Evolutionary conservation across 2,329 filamentous ascomycete species (phyloP), one percentile per base, ranked within the genome.

Genomic region (Neofusicoccum sp.): DNA sequence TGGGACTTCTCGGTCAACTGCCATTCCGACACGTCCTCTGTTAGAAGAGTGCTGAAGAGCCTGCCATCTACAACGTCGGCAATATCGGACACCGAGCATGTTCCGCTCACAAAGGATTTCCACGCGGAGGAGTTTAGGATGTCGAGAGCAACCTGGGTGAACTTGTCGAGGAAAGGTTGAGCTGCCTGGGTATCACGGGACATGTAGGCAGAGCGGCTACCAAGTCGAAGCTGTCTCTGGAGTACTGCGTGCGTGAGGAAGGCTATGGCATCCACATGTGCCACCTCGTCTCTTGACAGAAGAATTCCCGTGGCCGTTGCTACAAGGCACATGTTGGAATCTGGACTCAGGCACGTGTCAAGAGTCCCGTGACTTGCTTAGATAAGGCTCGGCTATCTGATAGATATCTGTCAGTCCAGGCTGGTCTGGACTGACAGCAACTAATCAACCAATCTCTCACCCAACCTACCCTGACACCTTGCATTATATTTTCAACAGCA

Each of bases 61-160:
- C 83, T 76, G 6, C 84, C 84, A 69, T 87, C 84, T 12, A 86
- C 68, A 5, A 84, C 70, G 67, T 87, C 85, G 14, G 76, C 76
- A 5, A 85, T 67, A 66, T 86, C 58, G 34, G 16, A 36, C 1
- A 36, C 1, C 3, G 12, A 6, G 7, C 44, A 16, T 11, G 28
- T 38, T 30, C 53, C 28, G n/a, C 26, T 16, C 3, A 60, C 12
- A 45, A 60, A 60, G 2, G 14, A 11, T 20, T 53, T 8, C 58
- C 58, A 60, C 5, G n/a, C n/a, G 1, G 45, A 24, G 4, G 45
- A 53, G 3, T 43, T 11, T 38, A 60, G 28, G 11, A 60, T 36
- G 11, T 8, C 44, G 4, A 26, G 28, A 7, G 36, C 26, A 14
- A 51, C 30, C 5, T 20, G 6, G 16, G 47, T 30, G 12, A 60